These are phyloP conservation scores for Scorias spongiosa DNA, from an alignment of 2,329 filamentous ascomycete genomes.

Conservation along the genomic window DNA sequence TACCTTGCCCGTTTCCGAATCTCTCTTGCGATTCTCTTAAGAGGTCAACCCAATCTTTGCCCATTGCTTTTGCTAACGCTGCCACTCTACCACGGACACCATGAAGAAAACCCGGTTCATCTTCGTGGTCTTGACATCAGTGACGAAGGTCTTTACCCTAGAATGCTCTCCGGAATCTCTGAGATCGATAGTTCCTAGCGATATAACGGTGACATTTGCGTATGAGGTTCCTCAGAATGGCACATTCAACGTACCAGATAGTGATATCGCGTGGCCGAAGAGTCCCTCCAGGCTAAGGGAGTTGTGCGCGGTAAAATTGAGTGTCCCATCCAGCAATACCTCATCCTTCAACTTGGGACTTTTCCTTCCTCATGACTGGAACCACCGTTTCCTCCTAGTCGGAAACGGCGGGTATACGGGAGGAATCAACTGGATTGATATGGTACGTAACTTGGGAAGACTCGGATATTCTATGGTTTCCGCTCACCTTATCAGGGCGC, in stretches of 20 bases:
- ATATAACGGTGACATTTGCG: conserved; percentile 23
- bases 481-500: conserved; percentile 6
- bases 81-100: too few species aligned
- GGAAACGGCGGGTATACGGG: conserved; percentile 34
- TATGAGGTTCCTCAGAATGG: conserved; percentile 17
- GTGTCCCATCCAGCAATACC: conserved; percentile 14
- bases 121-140: not conserved
- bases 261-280: conserved; percentile 25
- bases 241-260: conserved; percentile 24
- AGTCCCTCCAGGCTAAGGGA: conserved; percentile 21
- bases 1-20: too few species aligned
- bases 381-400: conserved; percentile 21
- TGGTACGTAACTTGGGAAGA: conserved; percentile 18
- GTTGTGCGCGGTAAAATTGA: conserved; percentile 18
- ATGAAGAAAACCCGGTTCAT: not conserved
- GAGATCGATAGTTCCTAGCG: conserved; percentile 18
- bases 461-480: conserved; percentile 3
- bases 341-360: conserved; percentile 19
- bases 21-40: too few species aligned
- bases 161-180: conserved; percentile 21
- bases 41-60: too few species aligned
- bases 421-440: conserved; percentile 34
- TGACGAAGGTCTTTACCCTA: not conserved
- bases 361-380: conserved; percentile 17
- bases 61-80: too few species aligned